Conservation (phyloP, 306 rosid genomes). For the Rosa lucieae region DNA sequence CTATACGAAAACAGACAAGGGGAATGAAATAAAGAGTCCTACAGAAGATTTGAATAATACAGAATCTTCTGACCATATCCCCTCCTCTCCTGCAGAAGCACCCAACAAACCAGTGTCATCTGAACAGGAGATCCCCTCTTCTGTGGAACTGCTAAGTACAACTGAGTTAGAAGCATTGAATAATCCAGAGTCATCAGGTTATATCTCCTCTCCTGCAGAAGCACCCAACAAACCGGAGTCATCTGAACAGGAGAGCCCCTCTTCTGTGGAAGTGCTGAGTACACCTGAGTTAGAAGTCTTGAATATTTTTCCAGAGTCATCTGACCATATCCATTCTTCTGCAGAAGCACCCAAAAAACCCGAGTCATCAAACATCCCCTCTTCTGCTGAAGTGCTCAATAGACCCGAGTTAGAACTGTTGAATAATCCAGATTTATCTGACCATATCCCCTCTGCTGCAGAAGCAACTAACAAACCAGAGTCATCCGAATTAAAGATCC, state of each 20-base stretch:
- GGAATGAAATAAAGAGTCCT: slow-evolving; percentile 28
- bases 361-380: not conserved
- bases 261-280: not conserved
- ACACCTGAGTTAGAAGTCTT: not conserved
- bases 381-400: slow-evolving; percentile 1
- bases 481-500: slow-evolving; percentile 2
- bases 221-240: not conserved
- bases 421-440: not conserved
- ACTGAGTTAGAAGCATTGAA: slow-evolving; percentile 1
- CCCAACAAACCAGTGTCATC: slow-evolving; percentile 6
- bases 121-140: slow-evolving; percentile 2
- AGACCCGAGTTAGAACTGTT: not conserved
- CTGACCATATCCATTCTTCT: slow-evolving; percentile 1
- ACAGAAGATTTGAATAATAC: slow-evolving; percentile 12
- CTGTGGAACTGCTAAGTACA: not conserved
- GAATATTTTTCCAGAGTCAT: not conserved
- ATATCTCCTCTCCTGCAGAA: not conserved
- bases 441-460: slow-evolving; percentile 16
- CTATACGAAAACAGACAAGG: slow-evolving; percentile 20
- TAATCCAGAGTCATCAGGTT: slow-evolving; percentile 5
- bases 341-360: slow-evolving; percentile 18
- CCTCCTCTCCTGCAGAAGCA: slow-evolving; percentile 6
- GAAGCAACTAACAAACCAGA: slow-evolving; percentile 17
- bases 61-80: not conserved
- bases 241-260: not conserved